phyloP scores from a whole-genome alignment of 2,329 filamentous ascomycete species.

The Thelonectria olida region DNA sequence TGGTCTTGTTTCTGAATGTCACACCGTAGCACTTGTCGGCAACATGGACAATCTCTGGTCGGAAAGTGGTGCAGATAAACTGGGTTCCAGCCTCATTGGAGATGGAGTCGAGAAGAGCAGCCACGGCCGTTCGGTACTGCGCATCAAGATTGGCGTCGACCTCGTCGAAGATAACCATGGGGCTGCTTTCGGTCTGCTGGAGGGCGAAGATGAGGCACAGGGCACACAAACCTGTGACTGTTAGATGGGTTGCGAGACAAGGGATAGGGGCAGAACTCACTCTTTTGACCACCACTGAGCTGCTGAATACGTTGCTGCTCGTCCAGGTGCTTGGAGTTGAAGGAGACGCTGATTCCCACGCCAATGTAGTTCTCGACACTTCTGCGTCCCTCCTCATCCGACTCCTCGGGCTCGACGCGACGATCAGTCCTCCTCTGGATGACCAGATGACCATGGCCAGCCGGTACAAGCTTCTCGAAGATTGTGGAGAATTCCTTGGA shows the following conservation, averaged over 20 bases:
- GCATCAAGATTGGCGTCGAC: slow-evolving; percentile 98
- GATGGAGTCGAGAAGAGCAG: slow-evolving; percentile 84
- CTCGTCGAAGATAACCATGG: slow-evolving; percentile 99
- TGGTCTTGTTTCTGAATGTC: slow-evolving; percentile 92
- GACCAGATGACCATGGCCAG: slow-evolving; percentile 88
- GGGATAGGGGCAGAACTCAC: slow-evolving; percentile 60
- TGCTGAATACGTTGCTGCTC: slow-evolving; percentile 99
- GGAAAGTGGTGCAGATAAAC: slow-evolving; percentile 99
- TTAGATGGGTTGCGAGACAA: slow-evolving; percentile 1
- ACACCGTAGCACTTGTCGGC: slow-evolving; percentile 99
- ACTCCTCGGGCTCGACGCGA: slow-evolving; percentile 66
- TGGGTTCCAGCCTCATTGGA: slow-evolving; percentile 74
- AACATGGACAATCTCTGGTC: slow-evolving; percentile 93
- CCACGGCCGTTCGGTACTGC: slow-evolving; percentile 96
- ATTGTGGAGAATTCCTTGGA: slow-evolving; percentile 91
- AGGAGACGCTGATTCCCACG: slow-evolving; percentile 95
- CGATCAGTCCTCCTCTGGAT: slow-evolving; percentile 91
- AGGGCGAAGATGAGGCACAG: slow-evolving; percentile 99
- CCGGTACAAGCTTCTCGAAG: slow-evolving; percentile 94
- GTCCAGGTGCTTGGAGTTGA: slow-evolving; percentile 95
- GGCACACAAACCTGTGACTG: slow-evolving; percentile 79
- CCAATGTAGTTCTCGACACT: slow-evolving; percentile 95
- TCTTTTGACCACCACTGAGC: slow-evolving; percentile 96
- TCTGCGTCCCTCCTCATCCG: slow-evolving; percentile 71
- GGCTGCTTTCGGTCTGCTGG: slow-evolving; percentile 94